Conservation (phyloP, 257 asterid species). For the Lycium ferocissimum region DNA sequence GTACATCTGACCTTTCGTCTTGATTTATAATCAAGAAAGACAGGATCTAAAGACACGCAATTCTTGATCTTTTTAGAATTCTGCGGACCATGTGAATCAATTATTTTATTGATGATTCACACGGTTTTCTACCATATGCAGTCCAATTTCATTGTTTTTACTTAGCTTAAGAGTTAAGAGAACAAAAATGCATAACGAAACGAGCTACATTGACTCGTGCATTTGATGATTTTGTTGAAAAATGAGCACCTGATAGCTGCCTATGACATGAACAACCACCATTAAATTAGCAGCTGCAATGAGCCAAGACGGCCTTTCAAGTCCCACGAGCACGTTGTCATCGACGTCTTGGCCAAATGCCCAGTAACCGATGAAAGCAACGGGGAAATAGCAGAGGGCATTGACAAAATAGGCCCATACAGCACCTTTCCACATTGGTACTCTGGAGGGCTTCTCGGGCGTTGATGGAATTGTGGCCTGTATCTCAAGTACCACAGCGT, state of each 20-base stretch:
- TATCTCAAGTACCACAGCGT: slow-evolving; percentile 83
- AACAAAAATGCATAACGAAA: not conserved
- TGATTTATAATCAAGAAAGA: no score
- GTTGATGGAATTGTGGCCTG: slow-evolving; percentile 95
- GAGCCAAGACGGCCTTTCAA: slow-evolving; percentile 83
- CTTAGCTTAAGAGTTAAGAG: no score
- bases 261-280: slow-evolving; percentile 89
- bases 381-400: slow-evolving; percentile 81
- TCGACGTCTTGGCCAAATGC: slow-evolving; percentile 82
- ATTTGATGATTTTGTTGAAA: not conserved
- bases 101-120: no score
- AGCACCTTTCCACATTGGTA: slow-evolving; percentile 96
- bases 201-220: not conserved
- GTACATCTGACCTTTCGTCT: no score
- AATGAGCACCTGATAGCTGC: slow-evolving; percentile 81
- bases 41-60: no score
- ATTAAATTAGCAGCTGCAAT: slow-evolving; percentile 86
- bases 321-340: slow-evolving; percentile 76
- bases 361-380: slow-evolving; percentile 83
- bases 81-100: no score
- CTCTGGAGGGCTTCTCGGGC: slow-evolving; percentile 80
- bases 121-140: no score
- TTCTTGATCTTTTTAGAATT: no score
- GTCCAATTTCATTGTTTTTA: no score
- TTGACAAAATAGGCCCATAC: slow-evolving; percentile 76